Base-by-base conservation (phyloP, 2,329 filamentous ascomycete species). In the Zymoseptoria ardabiliae region DNA sequence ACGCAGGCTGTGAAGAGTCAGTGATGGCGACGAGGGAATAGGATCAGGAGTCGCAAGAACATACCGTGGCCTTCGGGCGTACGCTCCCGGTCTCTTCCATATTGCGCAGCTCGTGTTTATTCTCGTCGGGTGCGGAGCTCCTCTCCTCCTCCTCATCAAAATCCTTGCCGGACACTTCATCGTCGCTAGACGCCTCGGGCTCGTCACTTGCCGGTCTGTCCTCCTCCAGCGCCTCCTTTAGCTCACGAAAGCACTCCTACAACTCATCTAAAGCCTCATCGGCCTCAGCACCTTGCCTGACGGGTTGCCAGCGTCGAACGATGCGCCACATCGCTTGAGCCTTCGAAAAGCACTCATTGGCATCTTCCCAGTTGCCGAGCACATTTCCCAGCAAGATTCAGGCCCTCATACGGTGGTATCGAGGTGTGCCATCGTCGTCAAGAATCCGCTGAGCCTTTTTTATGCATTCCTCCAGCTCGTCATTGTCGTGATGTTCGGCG, bases 341-440 rank as follows among this genome's bases (percentile, higher is more conserved):
- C 35, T 51, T 41, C 20, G 1, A 0, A 22, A 54, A 58, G 56
- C 17, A 58, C 17, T 50, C 17, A n/a, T 50, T 54, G 21, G 52
- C 56, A 21, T 54, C 51, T 9, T 54, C 35, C 35, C 51, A 58
- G 19, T 58, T 13, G 19, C 35, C 51, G 6, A 58, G 21, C 6
- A 45, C 11, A n/a, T 48, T 17, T 25, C 52, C 56, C 2, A 58
- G 51, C 51, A 58, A 23, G 4, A 54, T 41, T 35, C 21, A 50
- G 20, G 56, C 54, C 35, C 50, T 58, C 51, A 54, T 58, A 6
- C 51, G 56, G 23, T 50, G 51, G 56, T 54, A 58, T 51, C 35
- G 51, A 54, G 56, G 56, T 11, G 20, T 3, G 20, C 11, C 30
- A 13, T 25, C 5, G 17, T 58, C 56, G 17, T 50, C 51, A 9